phyloP scores from a whole-genome alignment of 1,139 yeast species.

The Ogataea hybrid region DNA sequence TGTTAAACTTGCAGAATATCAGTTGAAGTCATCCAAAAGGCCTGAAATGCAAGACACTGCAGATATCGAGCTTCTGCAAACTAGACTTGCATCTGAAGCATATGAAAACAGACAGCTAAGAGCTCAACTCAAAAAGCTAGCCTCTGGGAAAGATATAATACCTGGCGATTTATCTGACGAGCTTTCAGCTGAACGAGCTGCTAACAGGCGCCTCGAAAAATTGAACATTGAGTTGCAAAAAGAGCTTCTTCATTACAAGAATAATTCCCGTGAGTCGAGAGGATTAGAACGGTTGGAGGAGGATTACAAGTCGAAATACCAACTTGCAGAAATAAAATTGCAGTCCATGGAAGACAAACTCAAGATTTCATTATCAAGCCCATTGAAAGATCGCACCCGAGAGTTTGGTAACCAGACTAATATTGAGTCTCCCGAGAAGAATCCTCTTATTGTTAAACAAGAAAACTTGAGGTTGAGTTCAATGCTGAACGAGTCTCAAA shows the following conservation, averaged over 20 bases:
- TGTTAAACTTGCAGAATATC: conserved; percentile 31
- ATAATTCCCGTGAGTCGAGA: conserved; percentile 24
- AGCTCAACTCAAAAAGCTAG: conserved; percentile 39
- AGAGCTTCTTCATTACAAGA: conserved; percentile 32
- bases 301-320: conserved; percentile 30
- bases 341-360: conserved; percentile 26
- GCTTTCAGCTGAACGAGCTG: conserved; percentile 34
- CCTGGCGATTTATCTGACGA: conserved; percentile 17
- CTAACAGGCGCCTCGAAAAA: conserved; percentile 30
- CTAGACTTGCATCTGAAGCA: conserved; percentile 51
- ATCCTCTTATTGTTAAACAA: conserved; percentile 27
- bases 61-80: conserved; percentile 56
- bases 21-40: conserved; percentile 37
- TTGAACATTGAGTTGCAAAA: conserved; percentile 33
- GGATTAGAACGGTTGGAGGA: conserved; percentile 21
- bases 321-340: conserved; percentile 27
- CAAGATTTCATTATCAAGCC: conserved; percentile 8
- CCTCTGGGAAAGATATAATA: conserved; percentile 13
- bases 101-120: conserved; percentile 48
- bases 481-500: conserved; percentile 31
- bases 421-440: conserved; percentile 18
- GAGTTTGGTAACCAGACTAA: conserved; percentile 12
- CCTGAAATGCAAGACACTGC: conserved; percentile 33
- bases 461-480: conserved; percentile 37
- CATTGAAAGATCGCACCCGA: conserved; percentile 21